Base-by-base conservation (phyloP, 495 filamentous ascomycete species). In the Penicillium coffeae region DNA sequence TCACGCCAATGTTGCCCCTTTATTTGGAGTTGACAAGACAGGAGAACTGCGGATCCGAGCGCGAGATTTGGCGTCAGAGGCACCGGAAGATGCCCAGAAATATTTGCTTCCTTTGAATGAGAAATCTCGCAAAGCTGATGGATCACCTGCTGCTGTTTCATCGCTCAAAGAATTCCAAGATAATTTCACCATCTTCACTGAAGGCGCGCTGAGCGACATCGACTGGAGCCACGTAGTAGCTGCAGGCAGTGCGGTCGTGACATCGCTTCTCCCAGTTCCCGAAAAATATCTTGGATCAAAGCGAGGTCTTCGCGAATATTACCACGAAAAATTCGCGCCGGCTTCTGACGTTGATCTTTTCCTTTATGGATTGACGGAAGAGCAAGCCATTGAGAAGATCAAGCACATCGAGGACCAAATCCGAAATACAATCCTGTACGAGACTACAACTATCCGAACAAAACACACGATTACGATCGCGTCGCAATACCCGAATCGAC, bases 281-380 rank as follows among this genome's bases (percentile, higher is more conserved):
- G 66, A 79, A 0, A 60, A 84, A 51, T 79, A 84, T 62, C 77
- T 67, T 32, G 62, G 71, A 16, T 84, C 82, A 14, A 89, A 88
- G 72, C 76, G 79, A 50, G 66, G 58, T 8, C 51, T 71, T 51
- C 82, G 87, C 32, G 70, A 86, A 34, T 92, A 85, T 61, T 94
- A 91, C 53, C 80, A 94, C 54, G 80, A 91, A 52, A 76, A 82
- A 46, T 81, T 91, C 56, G 83, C 84, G 5, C 88, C 88, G 0
- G 87, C 88, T 1, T 90, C 86, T 2, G 89, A 94, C 65, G 85
- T 94, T 20, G 88, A 94, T 63, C 72, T 94, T 14, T 94, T 92
- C 65, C 58, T 94, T 15, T 88, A 90, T 54, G 88, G 87, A 0
- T 70, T 94, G 54, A 80, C 75, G 20, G 85, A 90, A 51, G 65